A percentile compares a stretch with the other conserved stretches of the same genome.
Evolutionary conservation across 345 rosid genomes (phyloP).

Genomic region (Eutrema japonicum): DNA sequence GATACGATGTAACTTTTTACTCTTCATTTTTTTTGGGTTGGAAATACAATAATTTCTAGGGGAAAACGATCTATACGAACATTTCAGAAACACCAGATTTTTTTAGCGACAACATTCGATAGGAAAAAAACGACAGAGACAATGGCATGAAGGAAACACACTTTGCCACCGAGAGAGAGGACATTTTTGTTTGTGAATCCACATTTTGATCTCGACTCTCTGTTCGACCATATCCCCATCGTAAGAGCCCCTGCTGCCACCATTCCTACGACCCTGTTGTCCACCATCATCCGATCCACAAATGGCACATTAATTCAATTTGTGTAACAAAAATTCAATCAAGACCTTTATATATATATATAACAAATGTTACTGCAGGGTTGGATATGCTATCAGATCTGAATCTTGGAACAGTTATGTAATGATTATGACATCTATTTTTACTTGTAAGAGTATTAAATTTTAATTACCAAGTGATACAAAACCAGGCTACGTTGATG

Average conservation of each 20-base stretch:
- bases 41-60: no score
- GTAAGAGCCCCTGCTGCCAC: slow-evolving; percentile 1
- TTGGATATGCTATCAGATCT: background rate
- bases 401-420: background rate
- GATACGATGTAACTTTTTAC: no score
- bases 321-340: background rate
- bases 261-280: slow-evolving; percentile 16
- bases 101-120: slow-evolving; percentile 9
- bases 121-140: slow-evolving; percentile 8
- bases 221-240: slow-evolving; percentile 35
- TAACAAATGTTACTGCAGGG: slow-evolving; percentile 2
- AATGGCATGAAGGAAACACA: slow-evolving; percentile 35
- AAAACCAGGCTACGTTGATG: slow-evolving; percentile 1
- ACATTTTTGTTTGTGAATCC: slow-evolving; percentile 22
- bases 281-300: background rate
- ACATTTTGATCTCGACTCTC: slow-evolving; percentile 34
- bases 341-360: background rate
- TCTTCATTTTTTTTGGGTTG: no score
- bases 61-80: background rate
- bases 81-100: background rate
- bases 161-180: slow-evolving; percentile 15
- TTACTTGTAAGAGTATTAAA: background rate
- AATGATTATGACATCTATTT: slow-evolving; percentile 10
- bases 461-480: slow-evolving; percentile 20
- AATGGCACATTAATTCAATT: background rate